A percentile compares a stretch with the other conserved stretches of the same genome.
phyloP scores from a whole-genome alignment of 2,329 filamentous ascomycete species.

The Trichoderma breve region DNA sequence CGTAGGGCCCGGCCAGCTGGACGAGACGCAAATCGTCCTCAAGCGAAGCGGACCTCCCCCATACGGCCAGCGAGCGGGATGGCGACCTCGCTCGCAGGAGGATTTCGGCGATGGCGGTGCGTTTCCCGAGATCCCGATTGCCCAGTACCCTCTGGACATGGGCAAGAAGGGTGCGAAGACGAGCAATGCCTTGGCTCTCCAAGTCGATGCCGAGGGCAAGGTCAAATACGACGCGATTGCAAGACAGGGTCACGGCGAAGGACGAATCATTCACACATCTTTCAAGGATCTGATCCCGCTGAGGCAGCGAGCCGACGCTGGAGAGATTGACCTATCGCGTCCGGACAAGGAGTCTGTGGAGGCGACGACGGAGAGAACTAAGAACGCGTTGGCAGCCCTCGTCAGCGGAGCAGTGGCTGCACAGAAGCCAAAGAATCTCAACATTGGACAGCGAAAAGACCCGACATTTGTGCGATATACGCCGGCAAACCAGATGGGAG shows the following conservation, averaged over 20 bases:
- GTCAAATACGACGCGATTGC: constrained; percentile 97
- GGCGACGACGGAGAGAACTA: constrained; percentile 82
- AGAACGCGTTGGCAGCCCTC: constrained; percentile 76
- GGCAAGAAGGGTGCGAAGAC: constrained; percentile 70
- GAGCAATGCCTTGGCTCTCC: constrained; percentile 87
- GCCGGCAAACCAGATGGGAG: constrained; percentile 95
- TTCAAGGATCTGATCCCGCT: constrained; percentile 97
- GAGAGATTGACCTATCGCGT: constrained; percentile 82
- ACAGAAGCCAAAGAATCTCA: constrained; percentile 95
- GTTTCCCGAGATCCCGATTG: constrained; percentile 89
- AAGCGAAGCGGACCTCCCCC: constrained; percentile 81
- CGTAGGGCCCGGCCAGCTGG: constrained; percentile 73
- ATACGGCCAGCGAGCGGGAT: constrained; percentile 83
- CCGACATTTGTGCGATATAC: constrained; percentile 95
- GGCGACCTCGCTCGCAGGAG: constrained; percentile 83
- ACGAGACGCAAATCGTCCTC: constrained; percentile 81
- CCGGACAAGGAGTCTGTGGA: constrained; percentile 82
- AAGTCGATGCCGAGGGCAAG: constrained; percentile 87
- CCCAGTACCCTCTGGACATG: constrained; percentile 96
- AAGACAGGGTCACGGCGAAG: constrained; percentile 78
- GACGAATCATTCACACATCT: constrained; percentile 84
- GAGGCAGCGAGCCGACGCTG: constrained; percentile 86
- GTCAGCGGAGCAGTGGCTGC: constrained; percentile 84
- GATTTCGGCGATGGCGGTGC: constrained; percentile 96
- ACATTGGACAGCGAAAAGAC: constrained; percentile 74